Evolutionary conservation across 805 yeast genomes (phyloP), one percentile per base, ranked within the genome.

Genomic region (Starmerella davenportii): DNA sequence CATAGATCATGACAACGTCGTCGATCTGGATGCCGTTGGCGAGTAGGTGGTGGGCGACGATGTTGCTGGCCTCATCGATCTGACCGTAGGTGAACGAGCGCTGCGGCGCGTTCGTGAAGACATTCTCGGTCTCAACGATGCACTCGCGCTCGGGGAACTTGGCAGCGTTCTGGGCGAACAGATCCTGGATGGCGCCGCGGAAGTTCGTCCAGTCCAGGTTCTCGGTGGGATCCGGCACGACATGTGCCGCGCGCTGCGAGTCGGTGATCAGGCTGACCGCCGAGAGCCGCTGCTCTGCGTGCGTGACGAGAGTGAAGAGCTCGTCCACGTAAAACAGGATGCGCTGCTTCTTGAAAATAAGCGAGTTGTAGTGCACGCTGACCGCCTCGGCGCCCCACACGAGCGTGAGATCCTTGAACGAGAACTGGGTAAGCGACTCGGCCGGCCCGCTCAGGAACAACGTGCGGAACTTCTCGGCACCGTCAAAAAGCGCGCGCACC

Each of bases 1-100:
- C 95, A 56, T 90, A 90, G 49, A 92, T 85, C 93, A 85, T 85
- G 15, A 90, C 96, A 15, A 90, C 82, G 57, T 90, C 96, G 40
- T 96, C 98, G 52, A 79, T 68, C 46, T 71, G 65, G 51, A 90
- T 77, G 13, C 96, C 96, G 4, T 76, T 72, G 20, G 69, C 61
- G 41, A 80, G 75, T 51, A 90, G 67, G 53, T 81, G 79, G 60
- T 90, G 87, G 27, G 94, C 96, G 15, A 90, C 85, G 21, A 84
- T 69, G 53, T 92, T 90, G 13, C 95, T 82, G 2, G 95, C 87
- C 57, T 81, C 79, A 57, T 90, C 75, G 51, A 90, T 87, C 56
- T 87, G 95, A 51, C 64, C 65, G 58, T 90, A 90, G 27, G 79
- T 73, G 65, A 87, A 90, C 15, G 70, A 61, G 45, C 95, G 71